Base-by-base conservation (phyloP, 2,329 filamentous ascomycete genomes). In the Cadophora luteo-olivacea region DNA sequence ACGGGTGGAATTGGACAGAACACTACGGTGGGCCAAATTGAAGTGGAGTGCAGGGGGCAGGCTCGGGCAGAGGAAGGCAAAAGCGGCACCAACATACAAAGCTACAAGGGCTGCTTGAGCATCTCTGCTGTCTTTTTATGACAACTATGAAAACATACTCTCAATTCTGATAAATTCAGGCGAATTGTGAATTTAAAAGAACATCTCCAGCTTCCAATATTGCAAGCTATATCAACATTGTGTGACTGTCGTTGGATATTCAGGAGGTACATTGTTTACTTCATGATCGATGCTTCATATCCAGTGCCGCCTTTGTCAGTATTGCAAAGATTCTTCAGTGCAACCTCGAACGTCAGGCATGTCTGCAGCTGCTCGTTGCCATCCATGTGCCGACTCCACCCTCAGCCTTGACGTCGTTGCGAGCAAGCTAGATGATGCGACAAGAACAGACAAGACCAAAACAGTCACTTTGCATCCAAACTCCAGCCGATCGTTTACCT, bases 391-490 rank as follows among this genome's bases (percentile, higher is more conserved):
- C 58, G 58, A 57, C 52, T 65, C 63, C 24, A 60, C 48, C 52
- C 38, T 62, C 51, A 60, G 64, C 64, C 64, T 65, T 65, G 64
- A 65, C 64, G 64, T 65, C 38, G 64, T 32, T 60, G 54, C 54
- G 29, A 49, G 25, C 54, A n/a, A 49, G 25, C 22, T n/a, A 12
- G 38, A 62, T 36, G 38, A 60, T 65, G 38, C 54, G 64, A 57
- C 64, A 24, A 58, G 22, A 48, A 16, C 29, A 16, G 12, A 32
- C 24, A 62, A 49, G 38, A n/a, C 29, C 60, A 36, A 49, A n/a
- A 19, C 19, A 41, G n/a, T 16, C 16, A 22, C 41, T 1, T 29
- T 8, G 38, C 25, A 62, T n/a, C 41, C 24, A 51, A 2, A 22
- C 2, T 48, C 9, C 16, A 51, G 25, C 41, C 25, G 45, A 11